phyloP scores from a whole-genome alignment of 768 basidiomycete genomes.

The Tricholoma hemisulphureum region DNA sequence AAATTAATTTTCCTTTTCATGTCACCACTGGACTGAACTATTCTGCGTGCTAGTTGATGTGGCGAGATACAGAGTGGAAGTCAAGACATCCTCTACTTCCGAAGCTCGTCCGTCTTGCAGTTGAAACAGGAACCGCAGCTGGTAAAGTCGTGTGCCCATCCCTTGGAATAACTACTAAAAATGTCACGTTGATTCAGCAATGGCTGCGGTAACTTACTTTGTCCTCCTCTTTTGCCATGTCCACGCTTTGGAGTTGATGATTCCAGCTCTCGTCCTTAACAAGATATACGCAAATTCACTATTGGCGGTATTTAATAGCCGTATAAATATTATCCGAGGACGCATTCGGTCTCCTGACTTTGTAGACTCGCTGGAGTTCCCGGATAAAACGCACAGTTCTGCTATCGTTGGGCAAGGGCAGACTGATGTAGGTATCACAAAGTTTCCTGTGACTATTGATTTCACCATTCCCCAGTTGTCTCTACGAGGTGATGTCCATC shows the following conservation, averaged over 20 bases:
- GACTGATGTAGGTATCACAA: not conserved
- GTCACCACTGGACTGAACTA: not conserved
- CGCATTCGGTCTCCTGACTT: not conserved
- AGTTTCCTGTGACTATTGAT: not conserved
- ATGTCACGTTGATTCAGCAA: not conserved
- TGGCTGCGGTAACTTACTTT: not conserved
- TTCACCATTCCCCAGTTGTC: not conserved
- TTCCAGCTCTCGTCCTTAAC: not conserved
- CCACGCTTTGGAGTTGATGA: not conserved
- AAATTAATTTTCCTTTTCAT: not conserved
- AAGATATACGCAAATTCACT: constrained; percentile 4
- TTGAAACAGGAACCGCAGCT: constrained; percentile 1
- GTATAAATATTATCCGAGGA: constrained; percentile 1
- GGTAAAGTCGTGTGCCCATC: not conserved
- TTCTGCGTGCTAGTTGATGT: not conserved
- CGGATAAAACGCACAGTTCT: not conserved
- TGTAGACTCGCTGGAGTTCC: not conserved
- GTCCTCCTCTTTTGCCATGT: not conserved
- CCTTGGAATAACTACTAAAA: not conserved
- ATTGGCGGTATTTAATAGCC: constrained; percentile 4
- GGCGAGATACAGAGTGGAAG: constrained; percentile 1
- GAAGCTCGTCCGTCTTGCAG: not conserved
- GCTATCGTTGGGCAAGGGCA: not conserved
- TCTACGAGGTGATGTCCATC: not conserved
- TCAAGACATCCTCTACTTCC: constrained; percentile 1